Base-by-base conservation (phyloP, 208 protist genomes). In the Phytomonas sp. region DNA sequence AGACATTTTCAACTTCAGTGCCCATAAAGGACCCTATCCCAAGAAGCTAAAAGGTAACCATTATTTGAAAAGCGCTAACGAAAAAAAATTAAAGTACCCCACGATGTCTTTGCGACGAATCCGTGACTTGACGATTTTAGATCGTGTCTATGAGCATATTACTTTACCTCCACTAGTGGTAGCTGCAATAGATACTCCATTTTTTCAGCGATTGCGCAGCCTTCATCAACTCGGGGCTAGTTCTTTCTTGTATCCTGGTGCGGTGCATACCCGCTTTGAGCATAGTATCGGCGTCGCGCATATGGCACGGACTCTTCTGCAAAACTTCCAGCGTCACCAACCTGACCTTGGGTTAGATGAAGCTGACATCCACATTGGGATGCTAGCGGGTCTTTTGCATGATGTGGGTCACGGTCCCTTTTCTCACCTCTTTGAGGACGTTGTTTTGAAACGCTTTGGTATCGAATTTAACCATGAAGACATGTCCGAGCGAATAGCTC, bases 381-480 rank as follows among this genome's bases (percentile, higher is more conserved):
- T 89, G 81, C 72, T 99, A 12, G 97, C 97, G 0, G 97, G 93
- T n/a, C 83, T 99, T 0, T 94, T 94, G 52, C 97, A 99, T 74
- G 97, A 98, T 74, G 68, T 98, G 33, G 97, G 97, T 10, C 97
- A 99, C 75, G 98, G 98, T 0, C 97, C 97, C 8, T 99, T 98
- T 77, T 95, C 84, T 8, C 98, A 99, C 78, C 76, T 97, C 3
- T 99, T 99, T 76, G 97, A 99, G 65, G 87, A 94, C 30, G 88
- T 94, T 69, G 81, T 95, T 30, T 76, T 83, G 11, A 45, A 64
- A 3, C 84, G 81, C 31, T 92, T 81, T 67, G 80, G 82, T 36
- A 80, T 91, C 23, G 68, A 64, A 71, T 92, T 94, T 68, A 79
- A 86, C 74, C 91, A 96, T 69, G 88, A 96, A 66, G 77, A 86